Conservation (phyloP, 148 eudicot species). For the Nepenthes gracilis region DNA sequence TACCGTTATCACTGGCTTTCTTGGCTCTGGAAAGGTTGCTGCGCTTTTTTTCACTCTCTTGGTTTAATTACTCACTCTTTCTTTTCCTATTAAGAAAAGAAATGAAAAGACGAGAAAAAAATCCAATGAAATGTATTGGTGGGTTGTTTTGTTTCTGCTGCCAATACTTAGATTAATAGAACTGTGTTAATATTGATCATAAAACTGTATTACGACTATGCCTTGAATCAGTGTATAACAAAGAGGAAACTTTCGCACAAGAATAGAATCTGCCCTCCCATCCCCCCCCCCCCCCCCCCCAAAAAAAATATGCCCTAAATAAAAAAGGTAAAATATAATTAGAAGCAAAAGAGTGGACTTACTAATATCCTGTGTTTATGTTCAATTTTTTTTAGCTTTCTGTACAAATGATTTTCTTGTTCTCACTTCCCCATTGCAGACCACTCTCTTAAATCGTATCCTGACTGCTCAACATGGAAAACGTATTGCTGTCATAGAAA, state of each 20-base stretch:
- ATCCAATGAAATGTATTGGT: too few relatives aligned
- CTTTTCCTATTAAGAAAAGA: not conserved
- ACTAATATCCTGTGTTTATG: not conserved
- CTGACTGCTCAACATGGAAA: conserved; percentile 86
- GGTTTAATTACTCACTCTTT: not conserved
- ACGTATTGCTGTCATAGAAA: conserved; percentile 89
- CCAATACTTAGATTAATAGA: too few relatives aligned
- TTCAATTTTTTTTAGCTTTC: conserved; percentile 4
- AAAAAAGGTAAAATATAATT: too few relatives aligned
- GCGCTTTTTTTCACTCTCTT: not conserved
- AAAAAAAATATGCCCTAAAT: too few relatives aligned
- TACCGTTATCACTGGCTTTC: conserved; percentile 85
- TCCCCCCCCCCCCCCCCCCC: too few relatives aligned
- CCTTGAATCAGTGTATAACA: too few relatives aligned
- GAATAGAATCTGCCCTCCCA: too few relatives aligned
- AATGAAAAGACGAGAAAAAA: not conserved
- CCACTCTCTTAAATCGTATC: conserved; percentile 79
- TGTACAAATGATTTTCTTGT: not conserved
- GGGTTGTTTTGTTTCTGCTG: not conserved
- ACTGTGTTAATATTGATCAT: too few relatives aligned
- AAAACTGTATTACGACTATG: too few relatives aligned
- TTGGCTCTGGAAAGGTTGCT: conserved; percentile 90
- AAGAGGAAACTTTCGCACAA: too few relatives aligned
- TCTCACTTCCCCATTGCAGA: conserved; percentile 27
- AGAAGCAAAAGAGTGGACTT: not conserved